Evolutionary conservation across 192 early-diverging fungal species (phyloP).

Genomic region (Thoreauomyces humboldtii): DNA sequence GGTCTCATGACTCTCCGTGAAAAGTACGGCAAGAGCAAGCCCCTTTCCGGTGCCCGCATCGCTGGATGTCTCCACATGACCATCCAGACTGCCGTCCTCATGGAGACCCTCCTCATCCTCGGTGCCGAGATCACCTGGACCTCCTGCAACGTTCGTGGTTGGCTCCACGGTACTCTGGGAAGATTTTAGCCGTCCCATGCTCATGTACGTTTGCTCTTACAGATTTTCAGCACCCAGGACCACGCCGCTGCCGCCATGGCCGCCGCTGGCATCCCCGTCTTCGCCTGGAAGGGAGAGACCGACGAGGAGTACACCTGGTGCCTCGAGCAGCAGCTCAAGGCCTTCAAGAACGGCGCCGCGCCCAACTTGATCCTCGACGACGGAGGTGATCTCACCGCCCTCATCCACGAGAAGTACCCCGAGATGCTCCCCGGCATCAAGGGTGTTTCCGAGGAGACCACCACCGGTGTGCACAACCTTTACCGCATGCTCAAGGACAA

Average conservation of each 20-base stretch:
- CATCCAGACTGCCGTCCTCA: slow-evolving; percentile 97
- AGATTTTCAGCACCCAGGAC: slow-evolving; percentile 99
- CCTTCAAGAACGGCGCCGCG: slow-evolving; percentile 90
- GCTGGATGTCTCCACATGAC: slow-evolving; percentile 99
- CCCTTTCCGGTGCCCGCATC: slow-evolving; percentile 93
- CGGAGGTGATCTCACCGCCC: slow-evolving; percentile 94
- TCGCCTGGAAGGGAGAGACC: slow-evolving; percentile 99
- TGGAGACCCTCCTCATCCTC: slow-evolving; percentile 92
- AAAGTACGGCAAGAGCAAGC: slow-evolving; percentile 87
- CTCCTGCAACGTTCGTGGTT: slow-evolving; percentile 85
- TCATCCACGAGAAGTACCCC: slow-evolving; percentile 96
- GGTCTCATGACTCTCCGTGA: slow-evolving; percentile 91
- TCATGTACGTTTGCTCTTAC: too few relatives aligned
- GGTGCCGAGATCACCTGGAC: slow-evolving; percentile 93
- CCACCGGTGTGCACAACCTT: slow-evolving; percentile 99
- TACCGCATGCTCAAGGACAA: slow-evolving; percentile 98
- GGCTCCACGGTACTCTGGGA: too few relatives aligned
- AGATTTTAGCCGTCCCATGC: too few relatives aligned
- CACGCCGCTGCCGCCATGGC: slow-evolving; percentile 98
- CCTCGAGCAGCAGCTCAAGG: slow-evolving; percentile 89
- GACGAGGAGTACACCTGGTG: slow-evolving; percentile 99
- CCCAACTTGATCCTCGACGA: slow-evolving; percentile 99
- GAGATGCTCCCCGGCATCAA: slow-evolving; percentile 79
- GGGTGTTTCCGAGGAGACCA: slow-evolving; percentile 99
- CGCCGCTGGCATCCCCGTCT: slow-evolving; percentile 93